These are phyloP conservation scores for Fennellomyces sp. DNA, from an alignment of 371 early-diverging fungal genomes.

Conservation along the genomic window DNA sequence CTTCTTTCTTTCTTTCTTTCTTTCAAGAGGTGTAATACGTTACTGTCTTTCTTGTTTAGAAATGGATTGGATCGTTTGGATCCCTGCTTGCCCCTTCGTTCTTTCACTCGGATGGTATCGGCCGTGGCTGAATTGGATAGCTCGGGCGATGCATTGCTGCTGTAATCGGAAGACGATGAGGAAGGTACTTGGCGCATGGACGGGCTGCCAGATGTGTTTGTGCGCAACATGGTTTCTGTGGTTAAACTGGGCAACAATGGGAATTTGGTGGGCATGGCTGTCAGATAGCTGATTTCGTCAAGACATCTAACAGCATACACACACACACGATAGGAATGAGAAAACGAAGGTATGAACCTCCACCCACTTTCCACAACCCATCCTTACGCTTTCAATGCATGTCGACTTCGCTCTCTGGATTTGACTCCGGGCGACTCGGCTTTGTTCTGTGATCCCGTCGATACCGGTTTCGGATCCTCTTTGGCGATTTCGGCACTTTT, in stretches of 20 bases:
- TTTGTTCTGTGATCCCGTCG: not conserved
- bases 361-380: constrained; percentile 3
- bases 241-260: constrained; percentile 25
- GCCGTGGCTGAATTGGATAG: not conserved
- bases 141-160: not conserved
- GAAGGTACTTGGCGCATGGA: not conserved
- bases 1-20: not conserved
- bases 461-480: not conserved
- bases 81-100: not conserved
- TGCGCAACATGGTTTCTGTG: not conserved
- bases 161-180: constrained; percentile 2
- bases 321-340: not conserved
- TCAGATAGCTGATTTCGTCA: constrained; percentile 67
- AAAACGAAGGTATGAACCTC: not conserved
- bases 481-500: not conserved
- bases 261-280: constrained; percentile 45
- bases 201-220: not conserved
- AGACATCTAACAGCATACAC: constrained; percentile 61
- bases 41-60: no score
- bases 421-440: constrained; percentile 5
- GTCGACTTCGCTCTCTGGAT: constrained; percentile 63
- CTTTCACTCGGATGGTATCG: not conserved
- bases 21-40: no score
- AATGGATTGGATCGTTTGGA: not conserved
- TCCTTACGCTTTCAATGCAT: constrained; percentile 78